Conservation (phyloP, 106 monocot genomes). For the Dioscorea zingiberensis region DNA sequence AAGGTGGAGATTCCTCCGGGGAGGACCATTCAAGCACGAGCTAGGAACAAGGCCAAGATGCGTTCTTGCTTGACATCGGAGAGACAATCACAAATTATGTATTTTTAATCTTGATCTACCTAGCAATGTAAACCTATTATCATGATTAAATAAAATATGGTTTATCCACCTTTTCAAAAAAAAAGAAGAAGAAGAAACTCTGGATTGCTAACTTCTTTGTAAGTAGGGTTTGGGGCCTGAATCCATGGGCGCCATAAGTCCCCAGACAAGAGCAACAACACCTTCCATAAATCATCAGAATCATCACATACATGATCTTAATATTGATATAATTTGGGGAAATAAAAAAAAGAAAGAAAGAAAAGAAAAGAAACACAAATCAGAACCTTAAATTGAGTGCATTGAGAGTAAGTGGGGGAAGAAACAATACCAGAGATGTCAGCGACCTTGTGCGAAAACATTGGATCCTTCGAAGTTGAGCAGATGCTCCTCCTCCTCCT, state of each 20-base stretch:
- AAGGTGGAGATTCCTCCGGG: no score
- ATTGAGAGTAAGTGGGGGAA: background rate
- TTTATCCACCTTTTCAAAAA: no score
- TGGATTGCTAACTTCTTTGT: conserved; percentile 55
- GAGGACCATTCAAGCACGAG: no score
- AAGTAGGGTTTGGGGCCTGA: conserved; percentile 65
- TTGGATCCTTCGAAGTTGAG: conserved; percentile 41
- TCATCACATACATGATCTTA: background rate
- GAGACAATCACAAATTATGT: no score
- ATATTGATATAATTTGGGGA: background rate
- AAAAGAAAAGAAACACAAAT: background rate
- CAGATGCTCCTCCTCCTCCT: background rate
- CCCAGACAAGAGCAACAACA: conserved; percentile 75
- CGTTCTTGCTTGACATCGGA: no score
- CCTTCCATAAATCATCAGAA: conserved; percentile 25
- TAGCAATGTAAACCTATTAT: no score
- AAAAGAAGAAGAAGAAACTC: no score
- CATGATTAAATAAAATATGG: no score
- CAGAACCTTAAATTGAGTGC: conserved; percentile 1
- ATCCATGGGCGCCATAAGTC: conserved; percentile 81
- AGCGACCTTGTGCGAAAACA: conserved; percentile 78
- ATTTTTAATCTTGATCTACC: no score
- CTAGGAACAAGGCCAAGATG: no score
- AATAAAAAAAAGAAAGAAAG: background rate
- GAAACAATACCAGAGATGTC: conserved; percentile 63